Evolutionary conservation across 495 filamentous ascomycete species (phyloP), one percentile per base, ranked within the genome.

Genomic region (Neurospora discreta): DNA sequence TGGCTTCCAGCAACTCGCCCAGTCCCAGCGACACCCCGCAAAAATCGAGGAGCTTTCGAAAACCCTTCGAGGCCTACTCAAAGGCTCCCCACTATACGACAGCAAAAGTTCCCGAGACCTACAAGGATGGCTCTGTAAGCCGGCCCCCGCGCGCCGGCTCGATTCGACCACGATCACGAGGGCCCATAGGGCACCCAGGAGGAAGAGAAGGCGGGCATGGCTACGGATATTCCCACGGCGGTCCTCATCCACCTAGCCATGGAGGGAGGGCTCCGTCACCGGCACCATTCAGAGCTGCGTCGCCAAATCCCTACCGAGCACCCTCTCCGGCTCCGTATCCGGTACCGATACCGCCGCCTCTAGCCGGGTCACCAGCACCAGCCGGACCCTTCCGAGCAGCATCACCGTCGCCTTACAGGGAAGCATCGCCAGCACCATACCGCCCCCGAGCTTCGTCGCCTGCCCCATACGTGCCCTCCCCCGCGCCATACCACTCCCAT

Each of bases 61-160:
- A 90, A 75, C 90, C 90, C 5, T 92, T 92, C 76, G 85, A 89
- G 74, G 89, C 89, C 70, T 91, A 91, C 72, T 83, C 87, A 36
- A 86, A 86, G 68, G 86, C 86, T 69, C 86, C 86, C 52, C 85
- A 88, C 75, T 82, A 84, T 71, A 86, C 79, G 13, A 84, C 82
- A 10, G 80, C 81, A 43, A 89, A 86, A 74, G 80, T 83, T 26
- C 85, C 84, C 65, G 86, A 87, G 71, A 80, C 83, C 15, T 81
- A 81, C 73, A 80, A 80, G 74, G 76, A 82, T 30, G 77, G 80
- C 15, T 75, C 79, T 26, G 20, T 73, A 33, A 65, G 26, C 52
- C 52, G 52, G 33, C 52, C 52, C 52, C 52, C 52, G 52, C 52
- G 52, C 52, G 26, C 52, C 15, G 52, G 52, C 52, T 30, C 52